Evolutionary conservation across 495 filamentous ascomycete species (phyloP), one percentile per base, ranked within the genome.

Genomic region (Penicillium flavigenum): DNA sequence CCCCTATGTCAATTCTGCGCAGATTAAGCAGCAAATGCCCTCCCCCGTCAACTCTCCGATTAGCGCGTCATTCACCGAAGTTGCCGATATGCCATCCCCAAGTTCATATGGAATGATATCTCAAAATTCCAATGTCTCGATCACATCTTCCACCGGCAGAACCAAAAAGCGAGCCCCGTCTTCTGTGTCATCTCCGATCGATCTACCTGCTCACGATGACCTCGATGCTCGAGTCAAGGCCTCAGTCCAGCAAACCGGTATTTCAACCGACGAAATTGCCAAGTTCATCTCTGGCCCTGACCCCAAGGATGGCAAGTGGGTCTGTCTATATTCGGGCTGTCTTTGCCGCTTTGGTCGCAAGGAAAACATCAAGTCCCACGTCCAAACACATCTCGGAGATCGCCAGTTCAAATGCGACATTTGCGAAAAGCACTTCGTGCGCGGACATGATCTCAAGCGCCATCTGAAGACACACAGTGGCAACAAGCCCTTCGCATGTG

Each of bases 291-390:
- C 84, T 31, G 91, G 91, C 11, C 91, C 92, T 0, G 87, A 91
- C 59, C 76, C 85, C 2, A 64, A 78, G 20, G 86, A 89, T 53
- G 74, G 76, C 7, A 92, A 93, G 72, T 98, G 91, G 90, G 78
- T 88, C 2, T 98, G 94, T 69, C 72, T 88, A 5, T 96, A 83
- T 64, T 84, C 87, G 3, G 84, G 84, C 12, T 98, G 94, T 76
- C 78, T 81, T 39, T 92, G 94, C 62, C 81, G 83, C 14, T 98
- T 98, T 66, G 90, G 90, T 12, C 83, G 94, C 47, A 94, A 96
- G 69, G 94, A 98, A 73, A 98, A 98, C 71, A 95, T 96, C 76
- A 95, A 93, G 66, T 93, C 91, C 9, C 94, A 98, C 70, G 89
- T 98, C 43, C 94, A 98, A 71, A 97, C 94, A 1, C 94, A 98